Conservation (phyloP, 768 basidiomycete species). For the Pleurotus platypus region DNA sequence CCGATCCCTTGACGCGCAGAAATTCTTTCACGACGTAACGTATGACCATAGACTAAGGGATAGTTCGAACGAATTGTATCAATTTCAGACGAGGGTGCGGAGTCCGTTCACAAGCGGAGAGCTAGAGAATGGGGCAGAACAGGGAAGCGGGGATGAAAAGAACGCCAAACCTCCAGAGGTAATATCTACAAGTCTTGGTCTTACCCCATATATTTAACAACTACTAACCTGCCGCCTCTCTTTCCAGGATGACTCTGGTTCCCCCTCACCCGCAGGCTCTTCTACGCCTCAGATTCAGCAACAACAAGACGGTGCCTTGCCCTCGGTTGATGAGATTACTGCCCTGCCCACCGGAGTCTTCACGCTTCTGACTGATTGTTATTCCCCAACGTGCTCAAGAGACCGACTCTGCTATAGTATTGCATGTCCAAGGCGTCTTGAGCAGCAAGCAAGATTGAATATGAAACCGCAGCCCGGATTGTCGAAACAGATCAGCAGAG, state of each 20-base stretch:
- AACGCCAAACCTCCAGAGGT: slow-evolving; percentile 7
- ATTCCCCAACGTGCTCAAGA: slow-evolving; percentile 93
- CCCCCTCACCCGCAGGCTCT: slow-evolving; percentile 18
- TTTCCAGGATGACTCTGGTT: slow-evolving; percentile 24
- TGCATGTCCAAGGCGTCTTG: slow-evolving; percentile 88
- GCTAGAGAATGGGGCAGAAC: slow-evolving; percentile 36
- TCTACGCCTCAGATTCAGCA: slow-evolving; percentile 16
- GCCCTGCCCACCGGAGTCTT: slow-evolving; percentile 91
- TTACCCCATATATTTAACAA: slow-evolving; percentile 6
- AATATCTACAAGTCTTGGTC: background rate
- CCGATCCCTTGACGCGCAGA: slow-evolving; percentile 93
- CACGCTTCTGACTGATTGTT: slow-evolving; percentile 94
- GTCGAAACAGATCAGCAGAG: slow-evolving; percentile 76
- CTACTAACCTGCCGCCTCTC: background rate
- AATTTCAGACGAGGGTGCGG: slow-evolving; percentile 80
- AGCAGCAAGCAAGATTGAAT: slow-evolving; percentile 92
- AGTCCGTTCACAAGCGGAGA: slow-evolving; percentile 86
- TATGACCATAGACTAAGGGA: slow-evolving; percentile 96
- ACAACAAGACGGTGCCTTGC: background rate
- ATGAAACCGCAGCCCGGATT: slow-evolving; percentile 92
- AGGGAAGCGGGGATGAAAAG: slow-evolving; percentile 18
- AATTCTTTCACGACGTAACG: slow-evolving; percentile 99
- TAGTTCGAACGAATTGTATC: slow-evolving; percentile 85
- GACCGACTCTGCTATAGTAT: slow-evolving; percentile 97
- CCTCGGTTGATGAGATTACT: slow-evolving; percentile 48